Base-by-base conservation (phyloP, 768 basidiomycete species). In the Kwoniella heveanensis region DNA sequence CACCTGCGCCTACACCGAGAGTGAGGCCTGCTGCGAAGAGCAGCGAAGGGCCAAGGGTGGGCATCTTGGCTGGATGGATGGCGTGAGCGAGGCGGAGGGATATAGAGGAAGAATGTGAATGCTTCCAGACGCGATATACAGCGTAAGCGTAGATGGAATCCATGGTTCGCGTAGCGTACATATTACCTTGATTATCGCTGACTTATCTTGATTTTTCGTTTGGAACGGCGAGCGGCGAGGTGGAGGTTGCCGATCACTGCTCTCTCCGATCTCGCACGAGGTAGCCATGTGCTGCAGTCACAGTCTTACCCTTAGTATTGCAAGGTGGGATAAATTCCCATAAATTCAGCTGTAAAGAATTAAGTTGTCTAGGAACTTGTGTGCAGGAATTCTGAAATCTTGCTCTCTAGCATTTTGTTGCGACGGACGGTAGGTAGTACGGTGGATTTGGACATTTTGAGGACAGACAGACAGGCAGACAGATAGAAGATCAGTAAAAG, bases 11-110 rank as follows among this genome's bases (percentile, higher is more conserved):
- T 19, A 91, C 90, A 39, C 92, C 92, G 25, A 93, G 82, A 24
- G 88, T 77, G 1, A 90, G 89, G 25, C 92, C 92, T 47, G 89
- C 87, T 57, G 92, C 87, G 77, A 95, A 94, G 53, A 89, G 84
- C 37, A 75, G 27, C n/a, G 72, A 68, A 1, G 74, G 68, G 37
- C 72, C 70, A 2, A 77, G 55, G 12, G 72, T 70, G 2, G 75
- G 75, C 74, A 76, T 76, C 44, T 44, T 15, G 52, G 1, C 27
- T 48, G 30, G 21, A 22, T 50, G 24, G 2, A 2, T 50, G 19
- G 47, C n/a, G n/a, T n/a, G n/a, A n/a, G n/a, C n/a, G n/a, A n/a
- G n/a, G n/a, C n/a, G n/a, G n/a, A n/a, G n/a, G n/a, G n/a, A n/a
- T n/a, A n/a, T n/a, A n/a, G n/a, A n/a, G n/a, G n/a, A n/a, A n/a